Evolutionary conservation across 140 eudicot species (phyloP).

Genomic region (Cichorium intybus): DNA sequence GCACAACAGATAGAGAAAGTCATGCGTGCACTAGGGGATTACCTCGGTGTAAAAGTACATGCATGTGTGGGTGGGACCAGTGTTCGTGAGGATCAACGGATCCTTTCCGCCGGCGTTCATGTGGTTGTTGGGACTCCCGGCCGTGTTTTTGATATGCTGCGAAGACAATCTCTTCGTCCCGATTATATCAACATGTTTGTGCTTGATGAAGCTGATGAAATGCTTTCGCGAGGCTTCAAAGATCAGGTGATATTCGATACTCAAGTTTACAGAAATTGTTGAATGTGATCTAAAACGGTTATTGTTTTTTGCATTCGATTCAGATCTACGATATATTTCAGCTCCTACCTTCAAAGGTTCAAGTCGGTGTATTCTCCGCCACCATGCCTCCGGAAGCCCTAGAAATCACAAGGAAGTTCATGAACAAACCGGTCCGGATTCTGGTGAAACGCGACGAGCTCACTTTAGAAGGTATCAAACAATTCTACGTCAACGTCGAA

Average conservation of each 20-base stretch:
- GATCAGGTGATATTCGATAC: slow-evolving; percentile 28
- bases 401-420: slow-evolving; percentile 40
- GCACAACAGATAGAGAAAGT: slow-evolving; percentile 40
- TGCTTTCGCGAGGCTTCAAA: slow-evolving; percentile 45
- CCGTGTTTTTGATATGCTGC: slow-evolving; percentile 35
- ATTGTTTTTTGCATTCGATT: not conserved
- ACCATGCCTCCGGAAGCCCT: slow-evolving; percentile 48
- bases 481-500: slow-evolving; percentile 38
- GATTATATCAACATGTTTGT: slow-evolving; percentile 40
- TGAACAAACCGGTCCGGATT: slow-evolving; percentile 45
- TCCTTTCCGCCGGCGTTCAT: slow-evolving; percentile 33
- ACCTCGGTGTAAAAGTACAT: slow-evolving; percentile 37
- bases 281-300: not conserved
- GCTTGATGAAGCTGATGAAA: slow-evolving; percentile 40
- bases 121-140: slow-evolving; percentile 41
- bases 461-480: slow-evolving; percentile 43
- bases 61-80: slow-evolving; percentile 42
- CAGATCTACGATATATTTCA: slow-evolving; percentile 48
- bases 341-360: slow-evolving; percentile 37
- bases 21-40: slow-evolving; percentile 40
- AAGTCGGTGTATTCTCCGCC: slow-evolving; percentile 41
- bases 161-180: slow-evolving; percentile 38
- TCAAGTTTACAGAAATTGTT: not conserved
- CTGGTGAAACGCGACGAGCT: slow-evolving; percentile 46
- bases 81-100: slow-evolving; percentile 38